Base-by-base conservation (phyloP, 768 basidiomycete species). In the Daedalea quercina region DNA sequence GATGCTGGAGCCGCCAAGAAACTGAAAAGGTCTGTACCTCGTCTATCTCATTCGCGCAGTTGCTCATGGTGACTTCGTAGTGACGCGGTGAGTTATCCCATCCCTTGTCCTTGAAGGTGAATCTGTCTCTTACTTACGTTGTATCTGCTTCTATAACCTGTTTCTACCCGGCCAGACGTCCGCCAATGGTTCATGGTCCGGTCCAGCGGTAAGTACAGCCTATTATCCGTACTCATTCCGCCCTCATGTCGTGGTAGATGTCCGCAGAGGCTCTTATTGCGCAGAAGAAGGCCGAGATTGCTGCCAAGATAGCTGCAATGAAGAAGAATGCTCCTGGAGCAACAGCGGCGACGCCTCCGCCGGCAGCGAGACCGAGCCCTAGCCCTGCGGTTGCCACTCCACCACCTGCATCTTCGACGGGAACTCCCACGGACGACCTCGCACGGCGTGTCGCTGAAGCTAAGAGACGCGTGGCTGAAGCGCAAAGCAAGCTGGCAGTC, bases 221-320 rank as follows among this genome's bases (percentile, higher is more conserved):
- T 24, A 20, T 42, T 6, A 17, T 23, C 53, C 47, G n/a, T 19
- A 22, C 15, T 37, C 17, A 19, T 31, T 26, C 35, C 45, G 47
- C 19, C 13, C 37, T 40, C 19, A 19, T 19, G 7, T 15, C 17
- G 3, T 28, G 17, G 23, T 50, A 82, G 77, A 54, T 76, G 11
- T 73, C 78, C 33, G 73, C 73, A 56, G 79, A 81, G 58, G 85
- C 79, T 26, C 77, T 90, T 60, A 90, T 92, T 51, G 85, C 86
- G 20, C 86, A 87, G 69, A 90, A 89, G 69, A 78, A 84, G 35
- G 88, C 90, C 6, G 87, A 92, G 67, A 84, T 94, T 56, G 77
- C 86, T 11, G 91, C 92, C 15, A 93, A 91, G 66, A 75, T 90
- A 22, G 91, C 91, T 2, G 82, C 83, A 1, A 85, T 90, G 78